Percentiles rank a stretch among this genome's conserved stretches.
phyloP scores from a whole-genome alignment of 768 basidiomycete species.

The Suillus spraguei region DNA sequence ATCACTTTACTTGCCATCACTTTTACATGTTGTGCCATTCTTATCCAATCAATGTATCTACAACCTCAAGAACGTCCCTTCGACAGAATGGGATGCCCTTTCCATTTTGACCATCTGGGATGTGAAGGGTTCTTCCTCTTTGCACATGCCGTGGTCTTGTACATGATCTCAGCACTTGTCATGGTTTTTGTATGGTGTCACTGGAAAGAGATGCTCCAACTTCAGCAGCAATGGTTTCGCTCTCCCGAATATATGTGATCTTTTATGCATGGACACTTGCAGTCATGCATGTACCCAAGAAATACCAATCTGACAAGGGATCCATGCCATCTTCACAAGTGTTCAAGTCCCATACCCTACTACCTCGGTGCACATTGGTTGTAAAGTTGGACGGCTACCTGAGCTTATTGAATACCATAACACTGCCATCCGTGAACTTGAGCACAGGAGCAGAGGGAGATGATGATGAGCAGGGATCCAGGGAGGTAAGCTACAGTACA shows the following conservation, averaged over 20 bases:
- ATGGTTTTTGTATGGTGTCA: conserved; percentile 72
- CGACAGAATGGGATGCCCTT: conserved; percentile 57
- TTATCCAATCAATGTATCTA: conserved; percentile 91
- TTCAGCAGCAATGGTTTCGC: conserved; percentile 87
- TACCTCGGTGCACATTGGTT: conserved; percentile 87
- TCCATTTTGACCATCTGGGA: conserved; percentile 88
- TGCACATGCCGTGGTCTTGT: conserved; percentile 82
- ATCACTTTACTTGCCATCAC: conserved; percentile 68
- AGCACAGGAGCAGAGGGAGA: too few relatives aligned
- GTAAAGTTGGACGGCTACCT: conserved; percentile 85
- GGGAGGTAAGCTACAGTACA: too few relatives aligned
- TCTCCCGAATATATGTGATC: conserved; percentile 86
- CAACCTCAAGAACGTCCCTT: conserved; percentile 69
- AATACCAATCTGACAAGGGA: conserved; percentile 85
- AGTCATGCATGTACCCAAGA: conserved; percentile 77
- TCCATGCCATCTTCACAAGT: conserved; percentile 72
- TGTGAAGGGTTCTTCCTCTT: conserved; percentile 72
- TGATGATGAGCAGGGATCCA: too few relatives aligned
- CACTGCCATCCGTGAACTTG: conserved; percentile 89
- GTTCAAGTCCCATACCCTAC: conserved; percentile 87
- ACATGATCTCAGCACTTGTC: conserved; percentile 76
- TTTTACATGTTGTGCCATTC: conserved; percentile 65
- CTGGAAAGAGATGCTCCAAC: conserved; percentile 76
- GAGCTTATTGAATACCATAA: conserved; percentile 93
- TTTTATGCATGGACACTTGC: conserved; percentile 95